A percentile compares a stretch with the other conserved stretches of the same genome.
Conservation (phyloP, 2,329 filamentous ascomycete species). For the Cordyceps cateniannulata region DNA sequence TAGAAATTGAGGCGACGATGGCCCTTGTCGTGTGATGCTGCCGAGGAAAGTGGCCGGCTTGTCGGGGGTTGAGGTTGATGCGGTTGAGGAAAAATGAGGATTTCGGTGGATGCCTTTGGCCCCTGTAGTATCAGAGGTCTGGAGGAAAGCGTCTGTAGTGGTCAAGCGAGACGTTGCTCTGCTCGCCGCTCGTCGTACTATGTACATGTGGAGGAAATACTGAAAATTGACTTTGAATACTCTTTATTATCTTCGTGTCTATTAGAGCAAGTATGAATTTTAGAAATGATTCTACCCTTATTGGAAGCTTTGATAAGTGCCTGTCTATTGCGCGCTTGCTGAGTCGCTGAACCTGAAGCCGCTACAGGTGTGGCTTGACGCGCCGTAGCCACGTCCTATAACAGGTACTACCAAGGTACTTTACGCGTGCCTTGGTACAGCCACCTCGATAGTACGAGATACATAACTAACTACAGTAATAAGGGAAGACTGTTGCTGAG, state of each 20-base stretch:
- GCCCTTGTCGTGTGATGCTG: neutral
- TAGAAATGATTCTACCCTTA: too few relatives aligned
- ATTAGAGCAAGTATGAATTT: too few relatives aligned
- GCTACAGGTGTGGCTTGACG: neutral
- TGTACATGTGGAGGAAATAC: too few relatives aligned
- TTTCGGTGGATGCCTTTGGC: neutral
- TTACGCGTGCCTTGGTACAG: neutral
- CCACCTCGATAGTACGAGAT: too few relatives aligned
- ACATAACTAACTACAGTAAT: too few relatives aligned
- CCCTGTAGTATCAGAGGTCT: neutral
- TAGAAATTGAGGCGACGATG: neutral
- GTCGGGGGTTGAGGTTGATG: neutral
- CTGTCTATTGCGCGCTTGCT: neutral
- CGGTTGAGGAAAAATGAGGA: conserved; percentile 5
- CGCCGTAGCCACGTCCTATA: neutral
- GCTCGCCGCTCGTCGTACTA: too few relatives aligned
- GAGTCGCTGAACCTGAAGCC: neutral
- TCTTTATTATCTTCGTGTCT: too few relatives aligned
- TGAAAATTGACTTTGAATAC: too few relatives aligned
- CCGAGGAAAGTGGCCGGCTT: neutral
- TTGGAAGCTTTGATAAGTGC: too few relatives aligned
- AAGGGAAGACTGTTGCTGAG: too few relatives aligned
- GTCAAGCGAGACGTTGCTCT: neutral
- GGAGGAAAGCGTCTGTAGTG: neutral
- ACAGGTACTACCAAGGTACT: neutral